These are phyloP conservation scores for Rhizophora mangle DNA, from an alignment of 345 rosid species.

Conservation along the genomic window DNA sequence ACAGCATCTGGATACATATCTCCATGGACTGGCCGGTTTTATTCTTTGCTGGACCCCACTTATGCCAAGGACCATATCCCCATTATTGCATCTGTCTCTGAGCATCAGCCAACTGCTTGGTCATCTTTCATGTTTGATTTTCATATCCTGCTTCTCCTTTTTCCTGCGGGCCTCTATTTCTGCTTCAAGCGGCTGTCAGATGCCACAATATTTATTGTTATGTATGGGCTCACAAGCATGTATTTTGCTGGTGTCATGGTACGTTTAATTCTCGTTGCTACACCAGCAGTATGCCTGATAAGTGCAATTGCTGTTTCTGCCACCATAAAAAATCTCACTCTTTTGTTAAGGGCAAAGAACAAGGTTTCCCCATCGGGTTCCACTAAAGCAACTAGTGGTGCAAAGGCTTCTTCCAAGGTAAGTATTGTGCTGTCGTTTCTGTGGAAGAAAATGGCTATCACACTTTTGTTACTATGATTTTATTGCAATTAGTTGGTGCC, in stretches of 20 bases:
- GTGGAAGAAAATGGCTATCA: neutral
- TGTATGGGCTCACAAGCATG: constrained; percentile 99
- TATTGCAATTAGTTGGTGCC: too few relatives aligned
- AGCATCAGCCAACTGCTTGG: constrained; percentile 99
- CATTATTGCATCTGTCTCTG: constrained; percentile 99
- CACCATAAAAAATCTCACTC: constrained; percentile 77
- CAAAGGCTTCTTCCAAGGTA: constrained; percentile 81
- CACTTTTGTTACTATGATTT: too few relatives aligned
- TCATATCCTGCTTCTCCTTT: constrained; percentile 93
- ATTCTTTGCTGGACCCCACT: constrained; percentile 94
- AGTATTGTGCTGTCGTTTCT: neutral
- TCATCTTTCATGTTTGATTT: constrained; percentile 99
- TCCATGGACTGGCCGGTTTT: constrained; percentile 98
- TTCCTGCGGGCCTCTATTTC: constrained; percentile 98
- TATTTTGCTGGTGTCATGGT: constrained; percentile 99
- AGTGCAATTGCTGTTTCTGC: constrained; percentile 98
- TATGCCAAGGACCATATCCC: constrained; percentile 99
- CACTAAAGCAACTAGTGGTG: constrained; percentile 58
- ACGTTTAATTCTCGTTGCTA: constrained; percentile 92
- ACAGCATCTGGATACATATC: constrained; percentile 96
- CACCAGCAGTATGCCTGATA: constrained; percentile 94
- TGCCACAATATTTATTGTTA: constrained; percentile 92
- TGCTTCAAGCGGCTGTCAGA: constrained; percentile 95
- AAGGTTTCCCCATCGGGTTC: constrained; percentile 62
- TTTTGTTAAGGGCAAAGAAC: constrained; percentile 63